Base-by-base conservation (phyloP, 2,329 filamentous ascomycete species). In the Nemania sp. region DNA sequence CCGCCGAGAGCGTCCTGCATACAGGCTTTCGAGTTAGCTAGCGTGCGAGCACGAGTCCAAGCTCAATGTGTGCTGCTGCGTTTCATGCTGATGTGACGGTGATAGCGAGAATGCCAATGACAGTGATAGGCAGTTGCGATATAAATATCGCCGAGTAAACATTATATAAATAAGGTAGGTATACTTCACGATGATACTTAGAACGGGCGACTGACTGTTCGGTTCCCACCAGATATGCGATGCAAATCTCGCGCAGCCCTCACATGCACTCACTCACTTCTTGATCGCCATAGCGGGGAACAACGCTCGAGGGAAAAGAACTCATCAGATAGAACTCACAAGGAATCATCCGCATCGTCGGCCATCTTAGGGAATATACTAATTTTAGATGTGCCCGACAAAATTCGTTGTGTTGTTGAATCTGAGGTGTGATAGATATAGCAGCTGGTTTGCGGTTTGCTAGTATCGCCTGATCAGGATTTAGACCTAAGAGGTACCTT, bases 1-100 rank as follows among this genome's bases (percentile, higher is more conserved):
- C 81, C 39, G 83, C 78, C 5, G 90, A 90, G 61, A 95, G 84
- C 60, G 81, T 79, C 62, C 87, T 89, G 53, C 9, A 11, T 6
- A 6, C 20, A 18, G 29, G 42, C 17, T 25, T n/a, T 37, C 18
- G n/a, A n/a, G n/a, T n/a, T n/a, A 29, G 42, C 43, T 20, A 40
- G 34, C 10, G 42, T 17, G 11, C 43, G 25, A 29, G 25, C 25
- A 4, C 25, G 7, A 29, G 25, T 7, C 7, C 25, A 29, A 29
- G 25, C 3, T 29, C 4, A 29, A 29, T 29, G 25, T 29, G 15
- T 32, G 15, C n/a, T 18, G 42, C 5, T 15, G 17, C 11, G 32
- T 13, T n/a, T 20, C 17, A 32, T 18, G 15, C 17, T 35, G 6
- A 15, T 20, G n/a, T 18, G n/a, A n/a, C n/a, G n/a, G n/a, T n/a